These are phyloP conservation scores for Claviceps pusilla DNA, from an alignment of 2,329 filamentous ascomycete species.

Conservation along the genomic window DNA sequence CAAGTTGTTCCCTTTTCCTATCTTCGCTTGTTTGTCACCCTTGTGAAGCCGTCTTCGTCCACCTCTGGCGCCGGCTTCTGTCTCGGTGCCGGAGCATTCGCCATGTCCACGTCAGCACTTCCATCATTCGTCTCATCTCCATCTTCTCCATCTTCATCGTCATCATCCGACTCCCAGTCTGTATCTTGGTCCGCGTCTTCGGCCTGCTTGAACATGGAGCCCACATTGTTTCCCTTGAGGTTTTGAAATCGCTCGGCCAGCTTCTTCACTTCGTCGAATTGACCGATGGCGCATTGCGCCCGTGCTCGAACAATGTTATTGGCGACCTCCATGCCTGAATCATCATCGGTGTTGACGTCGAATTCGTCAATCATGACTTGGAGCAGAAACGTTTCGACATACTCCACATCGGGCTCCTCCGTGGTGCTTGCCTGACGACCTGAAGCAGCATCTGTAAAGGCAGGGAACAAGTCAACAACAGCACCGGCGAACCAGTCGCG, in stretches of 20 bases:
- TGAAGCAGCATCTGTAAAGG: constrained; percentile 36
- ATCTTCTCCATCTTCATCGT: constrained; percentile 47
- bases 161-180: constrained; percentile 46
- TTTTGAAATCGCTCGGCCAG: constrained; percentile 49
- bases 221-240: constrained; percentile 43
- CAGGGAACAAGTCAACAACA: constrained; percentile 63
- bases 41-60: constrained; percentile 71
- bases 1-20: constrained; percentile 17
- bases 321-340: constrained; percentile 62
- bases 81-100: constrained; percentile 47
- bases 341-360: constrained; percentile 82
- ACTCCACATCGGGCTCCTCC: constrained; percentile 52
- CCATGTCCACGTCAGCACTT: constrained; percentile 49
- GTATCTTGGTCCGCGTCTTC: constrained; percentile 41
- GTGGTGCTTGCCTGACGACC: constrained; percentile 12
- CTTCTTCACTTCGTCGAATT: constrained; percentile 48
- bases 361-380: constrained; percentile 95
- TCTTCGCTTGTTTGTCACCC: constrained; percentile 55
- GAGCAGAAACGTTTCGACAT: constrained; percentile 71
- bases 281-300: constrained; percentile 47
- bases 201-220: constrained; percentile 39
- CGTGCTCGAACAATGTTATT: constrained; percentile 54
- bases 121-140: constrained; percentile 44
- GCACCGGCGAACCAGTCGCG: constrained; percentile 92
- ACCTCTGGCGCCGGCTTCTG: constrained; percentile 56